Base-by-base conservation (phyloP, 352 stramenopile species). In the Phytophthora macrochlamydospora region DNA sequence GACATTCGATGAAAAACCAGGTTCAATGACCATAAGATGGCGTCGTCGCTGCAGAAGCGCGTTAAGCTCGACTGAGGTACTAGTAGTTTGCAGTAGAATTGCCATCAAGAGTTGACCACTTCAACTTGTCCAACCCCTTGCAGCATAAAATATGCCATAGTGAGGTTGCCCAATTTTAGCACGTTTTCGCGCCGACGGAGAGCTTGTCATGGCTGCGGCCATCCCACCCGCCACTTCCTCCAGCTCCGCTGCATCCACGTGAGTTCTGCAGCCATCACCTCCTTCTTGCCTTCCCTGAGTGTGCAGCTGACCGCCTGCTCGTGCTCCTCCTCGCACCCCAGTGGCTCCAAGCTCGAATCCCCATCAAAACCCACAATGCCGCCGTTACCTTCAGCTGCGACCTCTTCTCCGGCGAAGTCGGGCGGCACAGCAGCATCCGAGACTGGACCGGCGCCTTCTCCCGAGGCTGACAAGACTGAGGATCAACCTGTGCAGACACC, bases 201-300 rank as follows among this genome's bases (percentile, higher is more conserved):
- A 52, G 35, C n/a, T 24, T 58, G 61, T 72, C 69, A 78, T 74
- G 69, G 65, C 65, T 1, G 61, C 54, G 35, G 72, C 52, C 49
- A 46, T 75, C 51, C 60, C 66, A 35, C 56, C 65, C 40, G 31
- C 48, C 7, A 51, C 49, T 56, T 68, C 60, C 31, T 67, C 52
- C 24, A 61, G 60, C 24, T 53, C 61, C 57, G 45, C 48, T 9
- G 54, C 60, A n/a, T 7, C 59, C 35, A 63, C 59, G 69, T 73
- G 62, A 8, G 6, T 6, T 2, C 1, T 29, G 18, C 3, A 28
- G 30, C n/a, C 8, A 62, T 33, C 0, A 7, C 8, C 4, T 12
- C 32, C 29, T 37, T 8, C 2, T 52, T 11, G 0, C 14, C 6
- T 1, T 62, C 28, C 14, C 14, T 30, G 9, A 1, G 30, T 4